Conservation (phyloP, 2,329 filamentous ascomycete species). For the Xenoacremonium recifei region DNA sequence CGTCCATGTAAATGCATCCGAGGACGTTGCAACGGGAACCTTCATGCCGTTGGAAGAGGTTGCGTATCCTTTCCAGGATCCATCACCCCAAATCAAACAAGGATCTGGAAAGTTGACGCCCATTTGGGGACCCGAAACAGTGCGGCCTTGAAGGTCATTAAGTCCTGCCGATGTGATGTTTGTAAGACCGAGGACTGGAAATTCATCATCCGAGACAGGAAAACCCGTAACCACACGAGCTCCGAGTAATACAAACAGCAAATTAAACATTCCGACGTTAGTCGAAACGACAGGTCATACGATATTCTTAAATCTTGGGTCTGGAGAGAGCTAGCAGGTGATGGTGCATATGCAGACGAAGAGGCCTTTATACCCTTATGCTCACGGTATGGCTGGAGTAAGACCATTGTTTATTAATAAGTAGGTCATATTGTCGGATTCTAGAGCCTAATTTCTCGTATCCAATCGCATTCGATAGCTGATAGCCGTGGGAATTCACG, state of each 20-base stretch:
- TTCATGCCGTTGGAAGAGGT: neutral
- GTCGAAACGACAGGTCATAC: too few relatives aligned
- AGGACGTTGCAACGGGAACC: neutral
- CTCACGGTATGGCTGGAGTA: too few relatives aligned
- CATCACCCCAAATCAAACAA: neutral
- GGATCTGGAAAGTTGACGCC: neutral
- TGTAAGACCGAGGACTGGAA: neutral
- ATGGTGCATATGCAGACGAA: too few relatives aligned
- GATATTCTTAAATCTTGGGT: too few relatives aligned
- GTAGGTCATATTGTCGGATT: too few relatives aligned
- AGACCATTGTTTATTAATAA: too few relatives aligned
- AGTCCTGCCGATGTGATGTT: neutral
- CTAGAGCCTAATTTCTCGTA: too few relatives aligned
- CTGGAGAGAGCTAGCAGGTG: too few relatives aligned
- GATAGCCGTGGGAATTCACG: too few relatives aligned
- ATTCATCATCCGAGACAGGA: neutral
- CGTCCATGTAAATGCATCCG: neutral
- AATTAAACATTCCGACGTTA: neutral
- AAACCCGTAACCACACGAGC: neutral
- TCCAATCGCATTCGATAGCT: too few relatives aligned
- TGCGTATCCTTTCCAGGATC: neutral
- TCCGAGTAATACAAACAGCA: neutral
- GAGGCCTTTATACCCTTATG: too few relatives aligned
- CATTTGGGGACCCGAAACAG: neutral
- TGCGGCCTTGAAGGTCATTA: neutral